phyloP scores from a whole-genome alignment of 2,329 filamentous ascomycete genomes.

The Metarhizium humberi region DNA sequence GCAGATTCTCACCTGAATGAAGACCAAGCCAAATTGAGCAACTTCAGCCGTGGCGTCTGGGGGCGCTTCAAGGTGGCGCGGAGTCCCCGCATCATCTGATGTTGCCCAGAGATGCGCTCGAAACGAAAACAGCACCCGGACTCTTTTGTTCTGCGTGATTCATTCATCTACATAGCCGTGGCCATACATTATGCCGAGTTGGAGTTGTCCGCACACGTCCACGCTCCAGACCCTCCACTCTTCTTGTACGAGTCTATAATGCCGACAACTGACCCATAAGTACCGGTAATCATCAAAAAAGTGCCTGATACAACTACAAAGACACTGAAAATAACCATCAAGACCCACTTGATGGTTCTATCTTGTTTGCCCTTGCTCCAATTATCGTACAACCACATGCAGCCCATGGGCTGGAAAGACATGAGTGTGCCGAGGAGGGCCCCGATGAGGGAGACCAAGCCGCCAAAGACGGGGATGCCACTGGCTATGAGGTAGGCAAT shows the following conservation, averaged over 20 bases:
- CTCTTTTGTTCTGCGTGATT: too few relatives aligned
- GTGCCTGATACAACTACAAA: slow-evolving; percentile 8
- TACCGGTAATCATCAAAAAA: slow-evolving; percentile 34
- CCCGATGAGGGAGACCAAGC: slow-evolving; percentile 21
- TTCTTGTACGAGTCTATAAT: slow-evolving; percentile 23
- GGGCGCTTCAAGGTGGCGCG: too few relatives aligned
- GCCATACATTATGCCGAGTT: slow-evolving; percentile 10
- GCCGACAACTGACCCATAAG: slow-evolving; percentile 31
- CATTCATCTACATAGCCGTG: too few relatives aligned
- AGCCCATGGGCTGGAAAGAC: slow-evolving; percentile 19
- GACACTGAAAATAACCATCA: slow-evolving; percentile 8
- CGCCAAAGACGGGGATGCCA: slow-evolving; percentile 18
- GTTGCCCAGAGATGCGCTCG: too few relatives aligned
- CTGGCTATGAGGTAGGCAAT: slow-evolving; percentile 14
- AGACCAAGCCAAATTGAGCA: too few relatives aligned
- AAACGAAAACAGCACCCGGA: too few relatives aligned
- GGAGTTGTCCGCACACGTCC: slow-evolving; percentile 35
- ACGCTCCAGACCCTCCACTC: slow-evolving; percentile 25
- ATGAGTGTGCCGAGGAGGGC: slow-evolving; percentile 19
- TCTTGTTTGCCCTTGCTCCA: slow-evolving; percentile 9
- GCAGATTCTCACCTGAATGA: too few relatives aligned
- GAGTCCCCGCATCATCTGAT: too few relatives aligned
- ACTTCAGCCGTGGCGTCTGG: too few relatives aligned
- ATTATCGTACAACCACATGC: slow-evolving; percentile 20
- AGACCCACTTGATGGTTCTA: neutral